Evolutionary conservation across 2,329 filamentous ascomycete genomes (phyloP), one percentile per base, ranked within the genome.

Genomic region (Pseudogymnoascus sp.): DNA sequence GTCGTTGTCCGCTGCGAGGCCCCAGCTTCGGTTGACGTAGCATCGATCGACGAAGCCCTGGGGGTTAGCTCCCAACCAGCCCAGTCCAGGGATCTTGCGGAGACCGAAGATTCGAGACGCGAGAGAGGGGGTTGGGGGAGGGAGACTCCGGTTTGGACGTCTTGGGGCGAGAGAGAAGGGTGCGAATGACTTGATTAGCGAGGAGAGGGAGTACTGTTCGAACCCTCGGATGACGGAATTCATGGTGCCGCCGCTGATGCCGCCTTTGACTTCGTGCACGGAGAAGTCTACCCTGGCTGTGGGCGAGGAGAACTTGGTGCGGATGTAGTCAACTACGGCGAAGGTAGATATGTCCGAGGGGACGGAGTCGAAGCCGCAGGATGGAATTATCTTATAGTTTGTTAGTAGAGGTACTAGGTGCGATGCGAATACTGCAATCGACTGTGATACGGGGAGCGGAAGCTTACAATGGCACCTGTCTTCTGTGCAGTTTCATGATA

Each of bases 11-110:
- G 78, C 31, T 70, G 77, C 73, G 1, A 89, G 74, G 11, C 86
- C 86, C 86, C 86, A 89, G 6, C 81, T 82, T 42, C 86, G 79
- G 65, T 86, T 80, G 5, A 88, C 80, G n/a, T 83, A 76, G 13
- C 82, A 76, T 4, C 75, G 72, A 68, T 89, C 83, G 1, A 81
- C 80, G 7, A 73, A 70, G 4, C 71, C 78, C 21, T 80, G 77
- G 0, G 83, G 42, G 10, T 80, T 85, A 0, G 81, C 82, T 0
- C 84, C 82, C 53, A 85, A 73, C 16, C 81, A 75, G 13, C 86
- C 86, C n/a, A 88, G 76, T 50, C 79, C 75, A 1, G 80, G 79
- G 19, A 84, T 72, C 1, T 71, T 72, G 61, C 77, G 73, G n/a
- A 83, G 72, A 4, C 85, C 84, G 8, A 82, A 79, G 38, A 85